A percentile compares a stretch with the other conserved stretches of the same genome.
These are phyloP conservation scores for Psilocybe cyanescens DNA, from an alignment of 768 basidiomycete species.

Conservation along the genomic window DNA sequence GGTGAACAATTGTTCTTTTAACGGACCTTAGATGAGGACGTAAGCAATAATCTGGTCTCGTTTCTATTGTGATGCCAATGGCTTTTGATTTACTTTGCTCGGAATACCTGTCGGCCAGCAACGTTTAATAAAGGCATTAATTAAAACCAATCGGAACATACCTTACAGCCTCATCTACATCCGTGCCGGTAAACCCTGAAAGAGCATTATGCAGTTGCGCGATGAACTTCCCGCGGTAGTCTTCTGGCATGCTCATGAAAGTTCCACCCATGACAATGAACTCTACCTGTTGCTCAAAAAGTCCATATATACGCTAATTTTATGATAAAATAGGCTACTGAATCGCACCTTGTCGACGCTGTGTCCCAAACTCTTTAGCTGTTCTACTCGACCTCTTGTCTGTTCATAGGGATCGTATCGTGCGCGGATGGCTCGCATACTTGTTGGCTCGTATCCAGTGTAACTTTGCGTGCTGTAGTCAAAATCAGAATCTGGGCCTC, in stretches of 20 bases:
- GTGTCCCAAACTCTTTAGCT: conserved; percentile 94
- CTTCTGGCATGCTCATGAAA: conserved; percentile 99
- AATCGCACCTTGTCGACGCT: conserved; percentile 88
- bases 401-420: conserved; percentile 97
- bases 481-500: conserved; percentile 98
- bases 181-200: conserved; percentile 90
- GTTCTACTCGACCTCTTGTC: conserved; percentile 93
- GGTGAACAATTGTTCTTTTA: neutral
- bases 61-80: conserved; percentile 99
- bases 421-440: conserved; percentile 98
- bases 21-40: conserved; percentile 88
- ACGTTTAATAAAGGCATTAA: neutral
- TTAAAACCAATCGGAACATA: conserved; percentile 27
- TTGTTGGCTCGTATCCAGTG: conserved; percentile 95
- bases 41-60: conserved; percentile 96
- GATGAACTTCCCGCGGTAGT: conserved; percentile 91
- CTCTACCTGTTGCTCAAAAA: conserved; percentile 58
- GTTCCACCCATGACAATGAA: conserved; percentile 99
- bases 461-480: conserved; percentile 99
- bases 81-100: conserved; percentile 98
- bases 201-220: conserved; percentile 97
- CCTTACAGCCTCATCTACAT: conserved; percentile 96
- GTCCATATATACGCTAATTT: neutral
- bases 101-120: conserved; percentile 66
- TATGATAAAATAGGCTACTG: neutral